phyloP scores from a whole-genome alignment of 768 basidiomycete species.

The Suillus plorans region DNA sequence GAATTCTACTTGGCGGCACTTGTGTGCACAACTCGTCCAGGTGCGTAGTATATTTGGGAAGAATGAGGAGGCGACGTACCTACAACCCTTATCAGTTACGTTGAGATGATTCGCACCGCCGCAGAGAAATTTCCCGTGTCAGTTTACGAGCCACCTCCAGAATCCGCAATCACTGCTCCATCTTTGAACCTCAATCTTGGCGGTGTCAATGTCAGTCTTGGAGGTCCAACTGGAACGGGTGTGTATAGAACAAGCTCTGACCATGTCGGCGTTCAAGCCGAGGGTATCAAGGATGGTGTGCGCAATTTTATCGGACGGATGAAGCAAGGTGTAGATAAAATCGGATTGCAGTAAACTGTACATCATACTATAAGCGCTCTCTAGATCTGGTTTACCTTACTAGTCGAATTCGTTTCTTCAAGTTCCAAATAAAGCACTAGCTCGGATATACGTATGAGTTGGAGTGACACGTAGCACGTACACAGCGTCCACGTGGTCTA shows the following conservation, averaged over 20 bases:
- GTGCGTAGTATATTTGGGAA: conserved; percentile 41
- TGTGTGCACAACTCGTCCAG: conserved; percentile 93
- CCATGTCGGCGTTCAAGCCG: conserved; percentile 72
- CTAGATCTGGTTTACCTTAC: neutral
- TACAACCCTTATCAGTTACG: conserved; percentile 52
- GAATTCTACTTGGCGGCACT: conserved; percentile 89
- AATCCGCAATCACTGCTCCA: conserved; percentile 70
- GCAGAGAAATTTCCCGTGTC: conserved; percentile 59
- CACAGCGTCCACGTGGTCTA: conserved; percentile 13
- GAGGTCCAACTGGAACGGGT: conserved; percentile 80
- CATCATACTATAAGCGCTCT: neutral
- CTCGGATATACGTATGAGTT: neutral
- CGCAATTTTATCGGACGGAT: conserved; percentile 87
- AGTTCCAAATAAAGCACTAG: neutral
- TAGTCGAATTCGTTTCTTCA: neutral
- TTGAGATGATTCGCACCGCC: conserved; percentile 84
- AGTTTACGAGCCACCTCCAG: conserved; percentile 75
- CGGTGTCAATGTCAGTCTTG: conserved; percentile 89
- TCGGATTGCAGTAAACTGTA: conserved; percentile 31
- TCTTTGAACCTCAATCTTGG: conserved; percentile 90
- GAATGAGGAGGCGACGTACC: neutral
- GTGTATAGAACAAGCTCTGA: conserved; percentile 83
- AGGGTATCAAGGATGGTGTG: conserved; percentile 88
- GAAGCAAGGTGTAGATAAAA: conserved; percentile 76
- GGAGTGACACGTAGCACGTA: conserved; percentile 24